These are phyloP conservation scores for Austroboletus festivus DNA, from an alignment of 768 basidiomycete genomes.

Conservation along the genomic window DNA sequence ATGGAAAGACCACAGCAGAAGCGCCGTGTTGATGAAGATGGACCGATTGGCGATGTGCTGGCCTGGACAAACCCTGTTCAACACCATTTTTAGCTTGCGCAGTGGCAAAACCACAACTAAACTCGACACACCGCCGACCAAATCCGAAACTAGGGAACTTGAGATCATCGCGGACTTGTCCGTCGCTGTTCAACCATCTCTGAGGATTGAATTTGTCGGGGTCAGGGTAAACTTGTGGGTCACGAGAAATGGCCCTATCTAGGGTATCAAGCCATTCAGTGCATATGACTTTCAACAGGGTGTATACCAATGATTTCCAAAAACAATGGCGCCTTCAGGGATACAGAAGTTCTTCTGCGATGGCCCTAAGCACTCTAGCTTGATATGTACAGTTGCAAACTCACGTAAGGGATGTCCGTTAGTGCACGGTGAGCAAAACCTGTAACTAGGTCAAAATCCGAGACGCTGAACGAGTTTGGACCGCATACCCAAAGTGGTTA, in stretches of 20 bases:
- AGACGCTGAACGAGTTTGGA: neutral
- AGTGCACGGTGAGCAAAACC: conserved; percentile 66
- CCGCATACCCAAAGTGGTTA: conserved; percentile 30
- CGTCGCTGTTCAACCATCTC: conserved; percentile 45
- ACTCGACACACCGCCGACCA: conserved; percentile 37
- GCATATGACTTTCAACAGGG: neutral
- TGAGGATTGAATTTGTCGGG: conserved; percentile 58
- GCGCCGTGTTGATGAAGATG: conserved; percentile 61
- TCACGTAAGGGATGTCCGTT: conserved; percentile 61
- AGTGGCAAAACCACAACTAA: neutral
- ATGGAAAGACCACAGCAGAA: conserved; percentile 64
- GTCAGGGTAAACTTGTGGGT: conserved; percentile 55
- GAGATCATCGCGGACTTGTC: conserved; percentile 48
- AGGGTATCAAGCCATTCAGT: neutral
- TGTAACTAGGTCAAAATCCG: conserved; percentile 1
- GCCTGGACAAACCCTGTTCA: conserved; percentile 60
- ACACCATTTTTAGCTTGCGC: neutral
- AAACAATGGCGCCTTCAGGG: conserved; percentile 35
- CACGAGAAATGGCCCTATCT: conserved; percentile 51
- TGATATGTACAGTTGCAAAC: conserved; percentile 2
- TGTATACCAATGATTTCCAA: conserved; percentile 36
- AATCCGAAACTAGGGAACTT: conserved; percentile 56
- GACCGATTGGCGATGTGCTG: conserved; percentile 61
- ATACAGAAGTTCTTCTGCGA: conserved; percentile 35
- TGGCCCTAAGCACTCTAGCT: neutral